Percentiles rank a stretch among this genome's conserved stretches.
Evolutionary conservation across 2,329 filamentous ascomycete genomes (phyloP).

Genomic region (Botrytis squamosa): DNA sequence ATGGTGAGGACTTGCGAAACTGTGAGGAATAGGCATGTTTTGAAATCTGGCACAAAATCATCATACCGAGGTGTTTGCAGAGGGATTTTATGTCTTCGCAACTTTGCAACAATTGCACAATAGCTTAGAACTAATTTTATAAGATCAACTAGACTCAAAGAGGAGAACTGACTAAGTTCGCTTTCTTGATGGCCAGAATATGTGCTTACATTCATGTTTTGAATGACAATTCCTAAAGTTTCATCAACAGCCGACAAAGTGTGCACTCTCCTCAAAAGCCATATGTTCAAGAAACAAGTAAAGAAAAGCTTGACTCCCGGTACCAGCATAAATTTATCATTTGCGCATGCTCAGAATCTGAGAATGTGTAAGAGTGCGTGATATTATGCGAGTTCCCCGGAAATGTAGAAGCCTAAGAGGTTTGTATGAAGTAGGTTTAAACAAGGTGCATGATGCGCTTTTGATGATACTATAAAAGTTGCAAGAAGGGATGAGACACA

Average conservation of each 20-base stretch:
- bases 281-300: not conserved
- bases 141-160: not conserved
- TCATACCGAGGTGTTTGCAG: not conserved
- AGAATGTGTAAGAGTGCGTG: not conserved
- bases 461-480: not conserved
- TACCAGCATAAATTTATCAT: not conserved
- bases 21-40: not conserved
- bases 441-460: not conserved
- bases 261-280: not conserved
- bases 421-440: not conserved
- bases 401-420: not conserved
- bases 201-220: not conserved
- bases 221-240: not conserved
- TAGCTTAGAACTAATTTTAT: not conserved
- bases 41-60: not conserved
- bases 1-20: too few species aligned
- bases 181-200: not conserved
- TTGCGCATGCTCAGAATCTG: not conserved
- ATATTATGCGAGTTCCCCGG: not conserved
- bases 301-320: not conserved
- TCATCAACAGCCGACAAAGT: not conserved
- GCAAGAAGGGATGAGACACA: not conserved
- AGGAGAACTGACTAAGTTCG: not conserved
- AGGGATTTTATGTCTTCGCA: not conserved
- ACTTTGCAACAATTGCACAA: accelerated